Base-by-base conservation (phyloP, 495 filamentous ascomycete genomes). In the Astrocystis sublimbata region DNA sequence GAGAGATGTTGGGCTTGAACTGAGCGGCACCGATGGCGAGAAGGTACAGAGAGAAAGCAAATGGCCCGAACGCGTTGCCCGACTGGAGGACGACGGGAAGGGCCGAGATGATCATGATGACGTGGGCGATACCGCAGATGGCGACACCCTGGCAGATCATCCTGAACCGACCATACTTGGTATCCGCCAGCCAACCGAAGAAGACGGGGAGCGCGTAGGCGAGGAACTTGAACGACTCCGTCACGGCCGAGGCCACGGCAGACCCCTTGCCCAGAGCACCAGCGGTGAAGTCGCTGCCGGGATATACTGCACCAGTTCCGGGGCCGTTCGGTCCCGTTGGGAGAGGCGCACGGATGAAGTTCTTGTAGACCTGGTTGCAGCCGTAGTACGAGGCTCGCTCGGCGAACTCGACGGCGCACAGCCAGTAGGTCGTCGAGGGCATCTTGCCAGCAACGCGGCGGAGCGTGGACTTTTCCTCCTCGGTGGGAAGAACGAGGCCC, bases 1-100 rank as follows among this genome's bases (percentile, higher is more conserved):
- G 85, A 7, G 82, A 79, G 42, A 87, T 79, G 60, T 84, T 83
- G 35, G 88, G 86, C 75, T 93, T 93, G 76, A 94, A 80, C 51
- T 78, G 73, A 28, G 75, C 73, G 5, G 84, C 82, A 28, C 85
- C 84, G 53, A 87, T 70, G 47, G 83, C 80, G 24, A 88, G 79
- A 62, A 86, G 76, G 61, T 84, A 74, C 13, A 87, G 71, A 21
- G 80, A 80, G 38, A 86, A 70, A 28, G 82, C 77, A 61, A 86
- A 87, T 5, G 83, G 83, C 0, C 79, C 81, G 8, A 86, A 82
- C 2, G 81, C 78, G 24, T 85, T 69, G 2, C 85, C 85, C 24
- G 70, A 74, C 51, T 82, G 75, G 15, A 89, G 77, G 15, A 87
- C 75, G 7, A 75, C 70, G 2, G 86, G 86, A 13, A 86, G 76